A percentile compares a stretch with the other conserved stretches of the same genome.
Evolutionary conservation across 1,139 yeast species (phyloP).

Genomic region (Candida freyschussii): DNA sequence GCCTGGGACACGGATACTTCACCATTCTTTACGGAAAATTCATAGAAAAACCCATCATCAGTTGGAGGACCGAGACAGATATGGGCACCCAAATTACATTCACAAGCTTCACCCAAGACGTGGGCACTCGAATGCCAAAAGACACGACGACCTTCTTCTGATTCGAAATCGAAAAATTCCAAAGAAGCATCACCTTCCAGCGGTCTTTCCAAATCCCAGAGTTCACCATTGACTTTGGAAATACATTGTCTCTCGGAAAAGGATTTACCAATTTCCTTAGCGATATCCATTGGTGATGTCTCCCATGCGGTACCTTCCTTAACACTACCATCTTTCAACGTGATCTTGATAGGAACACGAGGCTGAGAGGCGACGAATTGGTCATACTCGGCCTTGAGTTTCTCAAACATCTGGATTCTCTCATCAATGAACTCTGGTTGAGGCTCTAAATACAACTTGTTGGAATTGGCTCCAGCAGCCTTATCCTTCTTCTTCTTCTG

Average conservation of each 20-base stretch:
- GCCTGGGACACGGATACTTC: slow-evolving; percentile 71
- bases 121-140: slow-evolving; percentile 99
- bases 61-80: slow-evolving; percentile 96
- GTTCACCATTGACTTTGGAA: slow-evolving; percentile 80
- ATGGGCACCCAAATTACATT: slow-evolving; percentile 93
- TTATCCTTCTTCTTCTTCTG: slow-evolving; percentile 28
- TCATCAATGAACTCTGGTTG: slow-evolving; percentile 78
- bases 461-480: slow-evolving; percentile 26
- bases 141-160: slow-evolving; percentile 88
- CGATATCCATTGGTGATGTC: slow-evolving; percentile 85
- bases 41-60: slow-evolving; percentile 96
- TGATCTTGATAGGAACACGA: slow-evolving; percentile 64
- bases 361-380: slow-evolving; percentile 60
- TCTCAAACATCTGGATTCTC: slow-evolving; percentile 74
- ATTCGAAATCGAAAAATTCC: slow-evolving; percentile 75
- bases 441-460: slow-evolving; percentile 55
- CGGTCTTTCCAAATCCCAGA: slow-evolving; percentile 97
- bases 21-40: slow-evolving; percentile 86
- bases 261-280: slow-evolving; percentile 82
- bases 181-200: slow-evolving; percentile 66
- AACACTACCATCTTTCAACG: slow-evolving; percentile 80
- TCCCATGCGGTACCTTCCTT: slow-evolving; percentile 83
- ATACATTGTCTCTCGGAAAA: slow-evolving; percentile 83
- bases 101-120: slow-evolving; percentile 97
- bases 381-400: slow-evolving; percentile 73